Evolutionary conservation across 371 early-diverging fungal genomes (phyloP), one percentile per base, ranked within the genome.

Genomic region (Actinomucor elegans): DNA sequence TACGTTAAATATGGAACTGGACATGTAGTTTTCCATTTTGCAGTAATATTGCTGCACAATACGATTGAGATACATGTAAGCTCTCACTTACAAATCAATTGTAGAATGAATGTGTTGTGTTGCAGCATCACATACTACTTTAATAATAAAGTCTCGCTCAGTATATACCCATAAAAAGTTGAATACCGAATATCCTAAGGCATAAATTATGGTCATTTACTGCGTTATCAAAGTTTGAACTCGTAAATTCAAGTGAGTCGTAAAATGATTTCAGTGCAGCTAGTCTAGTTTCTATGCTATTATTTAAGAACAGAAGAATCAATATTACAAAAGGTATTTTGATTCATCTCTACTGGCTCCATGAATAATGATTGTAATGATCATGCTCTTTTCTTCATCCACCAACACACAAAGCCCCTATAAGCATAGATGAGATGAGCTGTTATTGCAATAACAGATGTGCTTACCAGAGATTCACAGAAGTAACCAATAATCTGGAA

Each of bases 51-150:
- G 15, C 7, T 37, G 18, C 10, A 38, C 34, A 3, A 49, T 28
- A 5, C 28, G 27, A 11, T 49, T 49, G 5, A 49, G 34, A 5
- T 38, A 49, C 34, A 38, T 38, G 15, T 49, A 49, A 7, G 50
- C 34, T n/a, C 20, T 37, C 18, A 49, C 37, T 29, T 49, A 38
- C 7, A 49, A 14, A 12, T 49, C 50, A 8, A 20, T 23, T 0
- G 35, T 38, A 7, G 50, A 37, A 14, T 29, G 2, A 9, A 27
- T 20, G 17, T 15, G n/a, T 7, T 15, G 50, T 17, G 50, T 49
- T 21, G 50, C 50, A 12, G 35, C 50, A 20, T 49, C 50, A n/a
- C 50, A 49, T 5, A 49, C 18, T 20, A 38, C 50, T n/a, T 49
- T 49, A 8, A 49, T 36, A 8, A 49, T 49, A 20, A 28, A 49